Percentiles rank a stretch among this genome's conserved stretches.
Evolutionary conservation across 805 yeast species (phyloP).

Genomic region (Lachancea quebecensis): DNA sequence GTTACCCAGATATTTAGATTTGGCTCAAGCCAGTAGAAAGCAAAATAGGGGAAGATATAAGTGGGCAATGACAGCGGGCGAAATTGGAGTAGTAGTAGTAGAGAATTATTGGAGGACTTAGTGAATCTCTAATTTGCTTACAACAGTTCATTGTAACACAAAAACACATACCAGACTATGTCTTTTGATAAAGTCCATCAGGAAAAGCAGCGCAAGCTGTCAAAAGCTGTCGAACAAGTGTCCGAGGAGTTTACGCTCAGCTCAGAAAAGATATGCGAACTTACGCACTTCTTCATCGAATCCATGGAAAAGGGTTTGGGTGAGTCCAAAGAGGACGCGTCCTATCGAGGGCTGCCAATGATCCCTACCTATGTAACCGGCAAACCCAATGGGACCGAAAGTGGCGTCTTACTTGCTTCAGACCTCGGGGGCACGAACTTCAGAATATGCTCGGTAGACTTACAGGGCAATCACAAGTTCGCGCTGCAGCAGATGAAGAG

Average conservation of each 20-base stretch:
- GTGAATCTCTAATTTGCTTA: too few relatives aligned
- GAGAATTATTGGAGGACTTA: too few relatives aligned
- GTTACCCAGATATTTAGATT: too few relatives aligned
- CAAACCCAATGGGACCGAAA: slow-evolving; percentile 79
- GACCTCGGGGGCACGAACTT: slow-evolving; percentile 96
- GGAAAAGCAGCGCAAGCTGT: slow-evolving; percentile 17
- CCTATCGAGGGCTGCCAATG: slow-evolving; percentile 63
- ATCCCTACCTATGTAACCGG: slow-evolving; percentile 85
- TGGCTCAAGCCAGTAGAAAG: too few relatives aligned
- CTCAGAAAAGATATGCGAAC: slow-evolving; percentile 21
- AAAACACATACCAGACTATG: slow-evolving; percentile 10
- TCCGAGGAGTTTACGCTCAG: slow-evolving; percentile 24
- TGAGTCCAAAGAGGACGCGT: slow-evolving; percentile 31
- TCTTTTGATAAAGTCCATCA: slow-evolving; percentile 28
- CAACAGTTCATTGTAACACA: too few relatives aligned
- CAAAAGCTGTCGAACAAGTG: slow-evolving; percentile 22
- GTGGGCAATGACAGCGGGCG: too few relatives aligned
- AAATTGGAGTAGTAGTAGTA: too few relatives aligned
- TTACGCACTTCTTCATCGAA: slow-evolving; percentile 46
- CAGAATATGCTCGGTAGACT: slow-evolving; percentile 81
- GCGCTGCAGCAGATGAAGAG: slow-evolving; percentile 66
- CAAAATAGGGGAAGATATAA: too few relatives aligned
- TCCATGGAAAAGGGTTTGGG: slow-evolving; percentile 56
- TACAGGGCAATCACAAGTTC: slow-evolving; percentile 76
- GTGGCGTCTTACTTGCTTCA: slow-evolving; percentile 79